Evolutionary conservation across 1,284 basidiomycete genomes (phyloP), one percentile per base, ranked within the genome.

Genomic region (Omphalotus olearius): DNA sequence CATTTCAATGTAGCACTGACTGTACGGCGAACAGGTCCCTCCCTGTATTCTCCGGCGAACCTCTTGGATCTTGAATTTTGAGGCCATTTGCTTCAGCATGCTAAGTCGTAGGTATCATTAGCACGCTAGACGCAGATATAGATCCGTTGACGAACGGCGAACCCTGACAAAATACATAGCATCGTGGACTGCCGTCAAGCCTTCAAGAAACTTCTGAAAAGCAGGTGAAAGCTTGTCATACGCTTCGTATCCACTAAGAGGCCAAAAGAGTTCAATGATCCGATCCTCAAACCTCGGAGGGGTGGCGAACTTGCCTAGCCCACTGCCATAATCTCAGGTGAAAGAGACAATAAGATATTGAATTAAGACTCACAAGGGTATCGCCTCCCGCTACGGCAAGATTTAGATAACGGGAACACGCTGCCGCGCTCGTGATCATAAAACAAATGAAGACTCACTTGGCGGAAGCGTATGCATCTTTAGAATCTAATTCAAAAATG

Each of bases 141-240:
- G 4, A 33, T 50, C 20, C 44, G 45, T 26, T 25, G 46, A 47
- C 37, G 5, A 25, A 23, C 23, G 9, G 56, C 62, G 16, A 50
- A 69, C 73, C 23, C 76, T 69, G 41, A 73, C 60, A 69, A 86
- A 86, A 54, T 72, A 67, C 44, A 71, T 67, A 14, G 72, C 84
- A 46, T 72, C 68, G 60, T 87, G 84, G 1, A 78, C 68, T 0
- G 84, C 83, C 6, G 76, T 80, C 20, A 85, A 68, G 2, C 75
- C 75, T 58, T 84, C 80, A 53, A 85, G 68, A 64, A 85, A 80
- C 44, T 69, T 69, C 43, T 71, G 67, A 60, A 81, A 77, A 0
- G 76, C 73, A 0, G 78, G 79, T 1, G 81, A 82, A 45, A 85
- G 74, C 16, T 76, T 69, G 61, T 84, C 82, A 62, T 84, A 86